Base-by-base conservation (phyloP, 768 basidiomycete genomes). In the Lactifluus subvellereus region DNA sequence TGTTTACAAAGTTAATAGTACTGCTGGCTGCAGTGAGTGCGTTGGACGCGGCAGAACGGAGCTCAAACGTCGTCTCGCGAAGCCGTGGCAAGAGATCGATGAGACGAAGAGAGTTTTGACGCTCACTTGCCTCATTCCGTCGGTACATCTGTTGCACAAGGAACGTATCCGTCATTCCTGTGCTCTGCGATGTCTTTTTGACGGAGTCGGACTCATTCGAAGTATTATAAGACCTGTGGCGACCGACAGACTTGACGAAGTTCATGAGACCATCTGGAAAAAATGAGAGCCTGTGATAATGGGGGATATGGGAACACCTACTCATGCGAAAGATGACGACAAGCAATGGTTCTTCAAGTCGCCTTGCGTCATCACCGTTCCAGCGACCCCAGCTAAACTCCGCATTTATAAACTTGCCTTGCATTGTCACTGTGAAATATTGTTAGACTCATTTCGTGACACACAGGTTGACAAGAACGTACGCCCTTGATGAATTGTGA, bases 301-400 rank as follows among this genome's bases (percentile, higher is more conserved):
- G 2, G 35, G 35, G n/a, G 11, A 6, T 27, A 27, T 3, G 47
- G 10, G 9, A 43, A 1, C 33, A 69, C 75, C 6, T 37, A 78
- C 79, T 69, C 35, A 73, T 62, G 16, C 79, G 74, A n/a, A 70
- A 71, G 40, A 78, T 71, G 43, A 78, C 61, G 1, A 60, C 58
- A n/a, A 70, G 61, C 14, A 79, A 65, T 0, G 78, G 78, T 40
- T 73, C 71, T 14, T 74, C 69, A 22, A 80, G 65, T n/a, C 57
- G 69, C 40, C 69, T 72, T 14, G 78, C 68, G 62, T 81, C 79
- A 33, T 78, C 76, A 22, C 76, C 77, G 64, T 74, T 80, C 78
- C 79, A 80, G 50, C 73, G 73, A 3, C 79, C 79, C 71, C 72
- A 76, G 62, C 74, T 77, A 69, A 80, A 79, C 66, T 80, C 79